phyloP scores from a whole-genome alignment of 306 rosid species.

The Acacia acuminata region DNA sequence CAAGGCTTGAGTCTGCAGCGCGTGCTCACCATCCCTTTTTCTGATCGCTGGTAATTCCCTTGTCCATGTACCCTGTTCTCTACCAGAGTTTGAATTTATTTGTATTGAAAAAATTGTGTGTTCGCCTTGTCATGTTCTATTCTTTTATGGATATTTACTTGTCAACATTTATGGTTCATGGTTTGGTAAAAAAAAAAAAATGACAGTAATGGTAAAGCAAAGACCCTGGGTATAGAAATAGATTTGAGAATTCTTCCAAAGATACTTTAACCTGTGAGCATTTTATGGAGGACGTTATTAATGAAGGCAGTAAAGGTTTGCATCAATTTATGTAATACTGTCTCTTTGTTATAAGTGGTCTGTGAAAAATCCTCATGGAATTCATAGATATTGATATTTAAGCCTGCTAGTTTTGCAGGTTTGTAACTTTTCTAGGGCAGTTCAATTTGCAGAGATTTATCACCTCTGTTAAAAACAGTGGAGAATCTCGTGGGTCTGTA shows the following conservation, averaged over 20 bases:
- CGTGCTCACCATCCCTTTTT: conserved; percentile 61
- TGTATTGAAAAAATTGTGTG: not conserved
- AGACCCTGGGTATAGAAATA: not conserved
- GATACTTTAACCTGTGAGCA: not conserved
- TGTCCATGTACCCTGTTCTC: not conserved
- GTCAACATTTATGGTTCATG: not conserved
- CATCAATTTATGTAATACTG: not conserved
- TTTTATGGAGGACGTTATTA: not conserved
- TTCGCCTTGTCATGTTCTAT: not conserved
- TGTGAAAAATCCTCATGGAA: not conserved
- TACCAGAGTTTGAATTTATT: conserved; percentile 2
- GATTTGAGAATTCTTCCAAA: not conserved
- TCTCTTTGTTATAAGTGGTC: conserved; percentile 19
- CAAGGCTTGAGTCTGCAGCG: conserved; percentile 68
- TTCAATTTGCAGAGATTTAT: conserved; percentile 82
- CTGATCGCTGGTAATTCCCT: conserved; percentile 54
- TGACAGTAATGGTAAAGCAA: not conserved
- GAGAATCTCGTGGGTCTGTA: conserved; percentile 33
- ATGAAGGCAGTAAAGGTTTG: conserved; percentile 13
- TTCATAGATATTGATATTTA: conserved; percentile 34
- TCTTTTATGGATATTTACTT: not conserved
- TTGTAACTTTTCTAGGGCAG: conserved; percentile 67
- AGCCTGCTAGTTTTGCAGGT: conserved; percentile 61
- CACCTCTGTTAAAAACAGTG: conserved; percentile 50
- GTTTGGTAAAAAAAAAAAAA: not conserved